Base-by-base conservation (phyloP, 176 grass and related monocot species). In the Avena insularis region DNA sequence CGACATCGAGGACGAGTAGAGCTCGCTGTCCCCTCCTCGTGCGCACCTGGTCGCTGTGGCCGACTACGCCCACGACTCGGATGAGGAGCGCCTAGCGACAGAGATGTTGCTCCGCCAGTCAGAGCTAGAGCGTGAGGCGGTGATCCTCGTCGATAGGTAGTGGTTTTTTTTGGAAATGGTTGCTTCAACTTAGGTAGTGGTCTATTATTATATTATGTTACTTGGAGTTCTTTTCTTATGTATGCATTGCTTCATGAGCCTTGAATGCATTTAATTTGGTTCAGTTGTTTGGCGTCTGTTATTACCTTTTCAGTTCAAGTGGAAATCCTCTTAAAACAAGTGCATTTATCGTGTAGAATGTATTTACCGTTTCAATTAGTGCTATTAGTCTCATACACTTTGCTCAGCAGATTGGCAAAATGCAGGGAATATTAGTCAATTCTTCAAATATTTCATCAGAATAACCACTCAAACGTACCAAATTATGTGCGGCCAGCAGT, bases 371-470 rank as follows among this genome's bases (percentile, higher is more conserved):
- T 66, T 90, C 86, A 83, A 97, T 94, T 46, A 92, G 90, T 29
- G 88, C 90, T 76, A 7, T 97, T 60, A 94, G 94, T 89, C 94
- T 97, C 45, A 55, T 97, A 75, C 87, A 94, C 47, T 97, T 97
- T 91, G 94, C 94, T 51, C 94, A 94, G 83, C 83, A 92, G 71
- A 94, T 93, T 80, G 94, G 88, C 16, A 92, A 97, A 29, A 97
- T 97, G 94, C 94, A 94, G 94, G 94, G 94, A 90, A 13, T 55
- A 16, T 77, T 31, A 43, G 90, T 79, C 76, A 98, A 72, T 67
- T 68, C 83, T 93, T 98, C 85, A 82, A 98, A 91, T 87, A 96
- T 89, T 74, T 95, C 89, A 80, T 94, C 92, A 74, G 87, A 94
- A 77, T 79, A 88, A 27, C 83, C 88, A 86, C 79, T 90, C 58